Evolutionary conservation across 2,329 filamentous ascomycete species (phyloP).

Genomic region (Trematosphaeria pertusa): DNA sequence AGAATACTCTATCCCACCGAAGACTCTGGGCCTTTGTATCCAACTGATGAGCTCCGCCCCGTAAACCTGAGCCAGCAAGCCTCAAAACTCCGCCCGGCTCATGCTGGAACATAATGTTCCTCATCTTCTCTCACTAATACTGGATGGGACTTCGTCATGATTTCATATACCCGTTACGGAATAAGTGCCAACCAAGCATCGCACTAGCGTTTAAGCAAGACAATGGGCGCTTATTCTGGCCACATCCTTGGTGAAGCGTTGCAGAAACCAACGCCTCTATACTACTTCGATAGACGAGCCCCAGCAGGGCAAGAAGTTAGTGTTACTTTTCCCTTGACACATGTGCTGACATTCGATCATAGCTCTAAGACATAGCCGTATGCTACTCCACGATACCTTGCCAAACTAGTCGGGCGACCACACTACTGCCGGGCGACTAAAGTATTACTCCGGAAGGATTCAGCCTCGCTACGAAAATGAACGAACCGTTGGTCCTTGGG

Average conservation of each 20-base stretch:
- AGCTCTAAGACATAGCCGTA: neutral
- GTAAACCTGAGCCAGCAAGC: neutral
- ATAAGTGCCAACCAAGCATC: constrained; percentile 15
- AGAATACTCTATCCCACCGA: too few species aligned
- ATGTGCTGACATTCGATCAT: neutral
- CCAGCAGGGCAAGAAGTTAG: neutral
- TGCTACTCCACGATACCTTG: neutral
- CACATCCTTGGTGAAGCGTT: constrained; percentile 27
- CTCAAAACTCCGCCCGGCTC: too few species aligned
- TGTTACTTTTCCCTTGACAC: neutral
- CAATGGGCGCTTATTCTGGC: constrained; percentile 33
- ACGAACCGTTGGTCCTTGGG: neutral
- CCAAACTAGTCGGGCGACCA: neutral
- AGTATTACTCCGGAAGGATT: neutral
- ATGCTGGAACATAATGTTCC: too few species aligned
- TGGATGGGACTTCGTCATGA: neutral
- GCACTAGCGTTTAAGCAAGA: constrained; percentile 12
- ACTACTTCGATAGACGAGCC: constrained; percentile 1
- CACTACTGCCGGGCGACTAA: neutral
- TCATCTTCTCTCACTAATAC: neutral
- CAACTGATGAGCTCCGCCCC: neutral
- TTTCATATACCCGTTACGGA: neutral
- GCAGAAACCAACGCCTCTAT: constrained; percentile 24
- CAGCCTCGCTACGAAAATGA: neutral
- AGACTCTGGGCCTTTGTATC: too few species aligned